A percentile compares a stretch with the other conserved stretches of the same genome.
Conservation (phyloP, 352 stramenopile genomes). For the Globisporangium lucens region DNA sequence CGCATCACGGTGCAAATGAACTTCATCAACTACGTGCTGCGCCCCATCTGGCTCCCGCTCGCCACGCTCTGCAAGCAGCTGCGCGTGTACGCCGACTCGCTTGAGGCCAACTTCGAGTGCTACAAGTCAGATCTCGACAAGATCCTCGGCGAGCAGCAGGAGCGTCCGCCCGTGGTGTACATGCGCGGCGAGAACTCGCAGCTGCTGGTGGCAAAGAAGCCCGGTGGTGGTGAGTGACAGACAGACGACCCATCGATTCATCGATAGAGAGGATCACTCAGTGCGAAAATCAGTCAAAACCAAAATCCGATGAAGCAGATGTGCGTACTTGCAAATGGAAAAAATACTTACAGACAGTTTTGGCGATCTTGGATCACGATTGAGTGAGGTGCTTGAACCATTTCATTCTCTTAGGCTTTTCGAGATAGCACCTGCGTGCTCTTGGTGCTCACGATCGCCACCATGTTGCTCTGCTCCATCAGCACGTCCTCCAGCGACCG, state of each 20-base stretch:
- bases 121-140: slow-evolving; percentile 62
- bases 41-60: slow-evolving; percentile 63
- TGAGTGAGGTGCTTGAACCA: background rate
- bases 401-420: slow-evolving; percentile 21
- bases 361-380: background rate
- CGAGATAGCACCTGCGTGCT: slow-evolving; percentile 66
- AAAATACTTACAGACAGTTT: background rate
- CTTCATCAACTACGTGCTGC: slow-evolving; percentile 75
- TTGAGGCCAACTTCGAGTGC: slow-evolving; percentile 58
- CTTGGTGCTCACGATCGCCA: slow-evolving; percentile 81
- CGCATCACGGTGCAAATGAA: slow-evolving; percentile 68
- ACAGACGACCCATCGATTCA: background rate
- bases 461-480: slow-evolving; percentile 83
- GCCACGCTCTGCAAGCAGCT: slow-evolving; percentile 43
- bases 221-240: background rate
- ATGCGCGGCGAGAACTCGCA: slow-evolving; percentile 42
- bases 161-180: slow-evolving; percentile 28
- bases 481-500: slow-evolving; percentile 55
- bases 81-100: slow-evolving; percentile 49
- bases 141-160: slow-evolving; percentile 28
- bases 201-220: slow-evolving; percentile 21
- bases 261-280: background rate
- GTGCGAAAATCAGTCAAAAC: background rate
- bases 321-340: background rate
- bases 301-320: background rate